Percentiles rank a stretch among this genome's conserved stretches.
These are phyloP conservation scores for Septoria petroselini DNA, from an alignment of 2,329 filamentous ascomycete species.

Conservation along the genomic window DNA sequence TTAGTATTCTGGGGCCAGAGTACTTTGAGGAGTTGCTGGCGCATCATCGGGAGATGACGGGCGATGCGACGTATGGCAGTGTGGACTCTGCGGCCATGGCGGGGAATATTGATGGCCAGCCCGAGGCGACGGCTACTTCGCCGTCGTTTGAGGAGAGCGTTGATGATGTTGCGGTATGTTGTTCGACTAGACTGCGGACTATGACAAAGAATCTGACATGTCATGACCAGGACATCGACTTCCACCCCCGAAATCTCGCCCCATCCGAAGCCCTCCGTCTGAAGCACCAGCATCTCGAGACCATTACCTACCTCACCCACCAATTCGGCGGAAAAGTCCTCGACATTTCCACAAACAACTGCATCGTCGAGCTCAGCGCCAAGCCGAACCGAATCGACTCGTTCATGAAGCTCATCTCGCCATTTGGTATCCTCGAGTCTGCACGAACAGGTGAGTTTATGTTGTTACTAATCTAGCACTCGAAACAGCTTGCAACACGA, in stretches of 20 bases:
- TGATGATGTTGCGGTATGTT: constrained; percentile 10
- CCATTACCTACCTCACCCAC: constrained; percentile 93
- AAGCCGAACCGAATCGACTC: constrained; percentile 93
- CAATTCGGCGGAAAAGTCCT: constrained; percentile 97
- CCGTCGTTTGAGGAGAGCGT: constrained; percentile 13
- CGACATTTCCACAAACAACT: constrained; percentile 97
- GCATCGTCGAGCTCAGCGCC: constrained; percentile 93
- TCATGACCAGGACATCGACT: constrained; percentile 57
- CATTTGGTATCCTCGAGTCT: constrained; percentile 95
- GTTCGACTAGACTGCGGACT: background rate
- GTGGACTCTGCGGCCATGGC: constrained; percentile 32
- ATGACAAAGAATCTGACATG: background rate
- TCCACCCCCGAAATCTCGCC: constrained; percentile 83
- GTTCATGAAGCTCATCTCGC: constrained; percentile 91
- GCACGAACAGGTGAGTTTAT: constrained; percentile 68
- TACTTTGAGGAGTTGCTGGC: constrained; percentile 96
- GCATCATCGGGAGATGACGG: constrained; percentile 87
- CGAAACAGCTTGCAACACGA: background rate
- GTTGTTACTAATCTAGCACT: background rate
- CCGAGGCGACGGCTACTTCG: constrained; percentile 11
- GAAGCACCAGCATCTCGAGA: constrained; percentile 96
- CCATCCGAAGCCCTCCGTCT: constrained; percentile 86
- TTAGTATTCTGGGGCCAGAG: constrained; percentile 94
- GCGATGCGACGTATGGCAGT: constrained; percentile 13
- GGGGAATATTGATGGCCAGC: constrained; percentile 25